Base-by-base conservation (phyloP, 371 early-diverging fungal species). In the Mucor mucedo region DNA sequence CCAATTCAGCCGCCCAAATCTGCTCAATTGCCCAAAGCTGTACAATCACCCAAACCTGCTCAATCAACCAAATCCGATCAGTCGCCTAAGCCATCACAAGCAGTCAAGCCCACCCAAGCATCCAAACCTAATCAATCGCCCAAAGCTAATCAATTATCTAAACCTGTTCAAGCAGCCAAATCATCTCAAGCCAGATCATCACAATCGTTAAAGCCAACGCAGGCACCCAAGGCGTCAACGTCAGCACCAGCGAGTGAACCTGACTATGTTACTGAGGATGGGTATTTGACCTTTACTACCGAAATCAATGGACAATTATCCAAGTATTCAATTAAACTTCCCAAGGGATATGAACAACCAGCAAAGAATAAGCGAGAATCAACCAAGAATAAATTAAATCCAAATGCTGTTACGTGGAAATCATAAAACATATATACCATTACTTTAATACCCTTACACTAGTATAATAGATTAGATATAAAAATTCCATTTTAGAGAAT, bases 261-360 rank as follows among this genome's bases (percentile, higher is more conserved):
- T 8, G 52, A 69, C 7, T 71, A 69, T 60, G 60, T 68, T 27
- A 70, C 73, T 5, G 66, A 73, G 28, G 69, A 73, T 54, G 79
- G 76, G 5, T 74, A 68, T 41, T 59, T 79, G 49, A 74, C 73
- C 33, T 76, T 79, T 52, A 76, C 76, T 7, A 76, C 79, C 6
- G 68, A 73, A 58, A 76, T 79, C 40, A 72, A 79, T 41, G 79
- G 79, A 4, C 70, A 66, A 49, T 49, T 70, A 16, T 73, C 75
- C 5, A 74, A 62, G 38, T 79, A 74, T 48, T 66, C 75, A 0
- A 69, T 79, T 16, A 76, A 74, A 49, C 53, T 79, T 52, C 72
- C 76, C 35, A 44, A 35, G 4, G 35, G 48, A 42, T 27, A 48
- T 28, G 16, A 48, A 27, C 44, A 44, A 4, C 44, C 50, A 35